A percentile compares a stretch with the other conserved stretches of the same genome.
Conservation (phyloP, 495 filamentous ascomycete genomes). For the Tuber indicum region DNA sequence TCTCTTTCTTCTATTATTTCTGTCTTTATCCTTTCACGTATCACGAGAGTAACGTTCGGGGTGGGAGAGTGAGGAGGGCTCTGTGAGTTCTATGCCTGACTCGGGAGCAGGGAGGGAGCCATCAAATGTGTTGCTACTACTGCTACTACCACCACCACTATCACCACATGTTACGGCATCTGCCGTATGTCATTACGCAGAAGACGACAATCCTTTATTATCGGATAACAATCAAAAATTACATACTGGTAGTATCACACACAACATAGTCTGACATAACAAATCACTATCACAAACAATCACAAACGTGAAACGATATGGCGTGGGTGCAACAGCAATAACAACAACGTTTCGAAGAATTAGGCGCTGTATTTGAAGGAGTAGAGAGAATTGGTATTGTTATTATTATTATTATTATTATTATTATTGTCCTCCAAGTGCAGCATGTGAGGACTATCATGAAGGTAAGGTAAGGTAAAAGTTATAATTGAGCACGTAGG, state of each 20-base stretch:
- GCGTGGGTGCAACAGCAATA: background rate
- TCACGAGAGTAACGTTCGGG: background rate
- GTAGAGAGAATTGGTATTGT: background rate
- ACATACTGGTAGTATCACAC: background rate
- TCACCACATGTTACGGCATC: background rate
- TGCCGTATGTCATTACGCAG: background rate
- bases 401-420: background rate
- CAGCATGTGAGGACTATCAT: no score
- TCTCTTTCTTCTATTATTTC: background rate
- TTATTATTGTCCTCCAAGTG: background rate
- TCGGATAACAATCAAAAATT: background rate
- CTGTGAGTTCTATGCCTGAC: background rate
- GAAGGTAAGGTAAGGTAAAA: no score
- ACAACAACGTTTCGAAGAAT: background rate
- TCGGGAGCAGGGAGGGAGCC: background rate
- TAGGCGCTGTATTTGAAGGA: background rate
- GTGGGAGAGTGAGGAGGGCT: background rate
- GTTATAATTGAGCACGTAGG: no score
- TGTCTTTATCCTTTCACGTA: background rate
- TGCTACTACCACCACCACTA: background rate
- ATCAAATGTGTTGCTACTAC: background rate
- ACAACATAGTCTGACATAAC: background rate
- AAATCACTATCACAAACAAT: slow-evolving; percentile 1
- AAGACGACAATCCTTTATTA: background rate
- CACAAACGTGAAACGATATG: background rate